Evolutionary conservation across 768 basidiomycete genomes (phyloP).

Genomic region (Leccinum olivaceopallidum): DNA sequence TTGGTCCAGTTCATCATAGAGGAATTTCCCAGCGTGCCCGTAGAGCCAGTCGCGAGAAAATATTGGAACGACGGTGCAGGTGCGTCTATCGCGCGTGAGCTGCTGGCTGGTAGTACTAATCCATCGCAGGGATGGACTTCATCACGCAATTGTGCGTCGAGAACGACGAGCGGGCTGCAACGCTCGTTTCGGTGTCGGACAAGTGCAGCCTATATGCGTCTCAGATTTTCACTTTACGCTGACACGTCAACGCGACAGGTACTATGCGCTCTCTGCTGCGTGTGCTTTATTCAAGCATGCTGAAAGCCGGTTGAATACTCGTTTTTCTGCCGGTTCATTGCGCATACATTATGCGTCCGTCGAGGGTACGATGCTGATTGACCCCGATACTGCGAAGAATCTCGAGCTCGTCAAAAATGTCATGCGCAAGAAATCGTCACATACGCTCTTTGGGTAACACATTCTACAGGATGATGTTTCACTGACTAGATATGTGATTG

Average conservation of each 20-base stretch:
- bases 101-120: not conserved
- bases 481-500: not conserved
- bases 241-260: conserved; percentile 46
- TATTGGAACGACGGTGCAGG: conserved; percentile 88
- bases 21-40: conserved; percentile 65
- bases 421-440: conserved; percentile 59
- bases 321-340: conserved; percentile 69
- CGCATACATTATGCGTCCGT: conserved; percentile 75
- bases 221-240: not conserved
- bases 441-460: conserved; percentile 77
- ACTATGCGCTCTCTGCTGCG: conserved; percentile 84
- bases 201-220: conserved; percentile 58
- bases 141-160: conserved; percentile 76
- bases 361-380: conserved; percentile 95
- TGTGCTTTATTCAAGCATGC: conserved; percentile 88
- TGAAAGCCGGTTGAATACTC: conserved; percentile 65
- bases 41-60: conserved; percentile 73
- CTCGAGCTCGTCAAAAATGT: conserved; percentile 87
- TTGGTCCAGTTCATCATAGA: conserved; percentile 73
- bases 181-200: conserved; percentile 73
- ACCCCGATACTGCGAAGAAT: conserved; percentile 83
- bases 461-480: not conserved
- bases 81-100: conserved; percentile 25
- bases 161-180: conserved; percentile 80
- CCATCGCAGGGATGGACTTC: conserved; percentile 67